These are phyloP conservation scores for Cercospora berteroae DNA, from an alignment of 2,329 filamentous ascomycete genomes.

Conservation along the genomic window DNA sequence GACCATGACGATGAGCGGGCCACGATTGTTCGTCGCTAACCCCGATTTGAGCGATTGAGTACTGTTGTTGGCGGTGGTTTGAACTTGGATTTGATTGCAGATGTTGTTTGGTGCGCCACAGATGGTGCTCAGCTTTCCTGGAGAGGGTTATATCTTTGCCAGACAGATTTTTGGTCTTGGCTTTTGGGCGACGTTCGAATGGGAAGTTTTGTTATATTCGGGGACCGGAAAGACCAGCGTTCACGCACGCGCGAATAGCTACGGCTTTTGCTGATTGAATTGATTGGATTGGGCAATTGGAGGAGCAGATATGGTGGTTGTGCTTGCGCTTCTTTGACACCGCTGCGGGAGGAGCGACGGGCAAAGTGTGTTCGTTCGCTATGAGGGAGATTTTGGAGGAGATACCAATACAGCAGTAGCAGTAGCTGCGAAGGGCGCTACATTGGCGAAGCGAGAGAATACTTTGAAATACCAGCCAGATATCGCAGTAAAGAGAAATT, in stretches of 20 bases:
- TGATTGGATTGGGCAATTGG: not conserved
- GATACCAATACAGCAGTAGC: not conserved
- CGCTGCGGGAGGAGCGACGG: not conserved
- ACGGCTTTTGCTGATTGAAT: not conserved
- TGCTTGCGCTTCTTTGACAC: not conserved
- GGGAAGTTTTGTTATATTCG: not conserved
- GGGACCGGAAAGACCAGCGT: not conserved
- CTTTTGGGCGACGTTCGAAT: not conserved
- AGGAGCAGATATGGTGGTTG: not conserved
- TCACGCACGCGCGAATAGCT: not conserved
- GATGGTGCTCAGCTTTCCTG: not conserved
- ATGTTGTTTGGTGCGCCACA: not conserved
- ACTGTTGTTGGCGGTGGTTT: not conserved
- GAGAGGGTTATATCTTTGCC: not conserved
- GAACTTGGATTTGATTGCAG: not conserved
- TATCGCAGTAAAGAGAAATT: not conserved
- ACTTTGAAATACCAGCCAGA: not conserved
- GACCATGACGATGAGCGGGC: conserved; percentile 67
- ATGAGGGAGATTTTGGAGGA: not conserved
- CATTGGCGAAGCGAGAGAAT: not conserved
- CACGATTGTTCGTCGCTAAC: conserved; percentile 80
- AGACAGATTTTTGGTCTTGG: not conserved
- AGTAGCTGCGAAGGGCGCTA: not conserved
- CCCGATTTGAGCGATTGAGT: conserved; percentile 61
- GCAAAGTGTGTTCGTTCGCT: not conserved